Percentiles rank a stretch among this genome's conserved stretches.
Evolutionary conservation across 257 asterid genomes (phyloP).

Genomic region (Petunia secreta): DNA sequence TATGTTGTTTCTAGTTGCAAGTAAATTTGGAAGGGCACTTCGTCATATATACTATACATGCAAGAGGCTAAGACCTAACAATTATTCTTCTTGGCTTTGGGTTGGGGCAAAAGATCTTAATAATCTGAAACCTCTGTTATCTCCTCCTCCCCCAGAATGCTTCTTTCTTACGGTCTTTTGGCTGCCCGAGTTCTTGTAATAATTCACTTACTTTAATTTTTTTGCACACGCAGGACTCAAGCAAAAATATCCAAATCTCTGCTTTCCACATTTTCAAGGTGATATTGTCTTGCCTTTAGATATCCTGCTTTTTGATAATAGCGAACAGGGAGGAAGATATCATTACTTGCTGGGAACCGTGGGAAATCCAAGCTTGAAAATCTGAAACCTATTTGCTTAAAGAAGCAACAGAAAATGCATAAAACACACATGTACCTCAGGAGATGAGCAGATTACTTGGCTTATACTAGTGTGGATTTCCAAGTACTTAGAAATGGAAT

Average conservation of each 20-base stretch:
- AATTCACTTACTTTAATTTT: conserved; percentile 24
- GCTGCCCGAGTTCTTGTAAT: neutral
- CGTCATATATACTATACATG: no score
- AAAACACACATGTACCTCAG: neutral
- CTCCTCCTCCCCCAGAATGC: no score
- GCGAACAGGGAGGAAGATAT: neutral
- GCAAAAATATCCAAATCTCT: conserved; percentile 91
- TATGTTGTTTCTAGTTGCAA: neutral
- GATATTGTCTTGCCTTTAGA: conserved; percentile 30
- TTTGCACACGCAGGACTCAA: conserved; percentile 71
- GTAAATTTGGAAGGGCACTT: neutral
- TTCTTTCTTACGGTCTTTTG: no score
- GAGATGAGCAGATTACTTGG: neutral
- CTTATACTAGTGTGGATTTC: neutral
- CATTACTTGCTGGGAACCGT: conserved; percentile 3
- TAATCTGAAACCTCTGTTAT: no score
- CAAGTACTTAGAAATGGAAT: neutral
- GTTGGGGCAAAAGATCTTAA: no score
- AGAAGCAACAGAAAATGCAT: conserved; percentile 1
- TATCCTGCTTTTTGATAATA: conserved; percentile 25
- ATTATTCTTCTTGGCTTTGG: no score
- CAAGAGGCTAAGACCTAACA: no score
- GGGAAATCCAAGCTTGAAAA: conserved; percentile 21
- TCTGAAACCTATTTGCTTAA: conserved; percentile 1
- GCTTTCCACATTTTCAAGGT: conserved; percentile 99